Evolutionary conservation across 2,329 filamentous ascomycete species (phyloP), one percentile per base, ranked within the genome.

Genomic region (Ophiostoma piceae): DNA sequence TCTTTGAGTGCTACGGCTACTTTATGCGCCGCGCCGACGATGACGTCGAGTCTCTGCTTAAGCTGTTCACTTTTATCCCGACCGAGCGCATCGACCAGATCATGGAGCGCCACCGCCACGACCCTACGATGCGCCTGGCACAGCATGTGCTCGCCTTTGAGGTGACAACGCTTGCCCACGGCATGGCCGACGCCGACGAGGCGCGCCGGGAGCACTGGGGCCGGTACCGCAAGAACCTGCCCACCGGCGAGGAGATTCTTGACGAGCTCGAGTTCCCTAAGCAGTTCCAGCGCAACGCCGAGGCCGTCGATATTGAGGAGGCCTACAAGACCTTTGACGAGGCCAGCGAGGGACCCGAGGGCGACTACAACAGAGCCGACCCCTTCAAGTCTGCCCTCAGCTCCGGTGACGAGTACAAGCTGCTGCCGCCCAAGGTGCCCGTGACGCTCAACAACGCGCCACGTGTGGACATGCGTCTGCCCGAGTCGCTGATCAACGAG

Each of bases 1-100:
- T 88, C 0, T 97, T 94, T 76, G 92, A 98, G 71, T 83, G 98
- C 0, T 98, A 98, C 78, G 84, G 94, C 77, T 97, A 94, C 82
- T 95, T 98, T 75, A 84, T 97, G 73, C 87, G 92, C 67, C 89
- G 90, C 0, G 83, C 93, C 0, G 95, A 99, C 76, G 85, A 86
- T 11, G 90, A 96, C 69, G 88, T 98, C 3, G 91, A 93, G 78
- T 85, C 84, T 41, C 90, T 96, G 72, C 83, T 99, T 57, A 94
- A 92, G 77, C 85, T 97, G 29, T 93, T 99, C 77, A 99, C 95
- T 0, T 97, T 99, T 77, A 79, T 97, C 51, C 91, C 94, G 0
- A 75, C 91, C 1, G 76, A 84, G 8, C 78, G 87, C n/a, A 96
- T 99, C 73, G 76, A 83, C 2, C 75, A 82, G 16, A 78, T 91